Percentiles rank a stretch among this genome's conserved stretches.
These are phyloP conservation scores for Pythium dissimile DNA, from an alignment of 352 stramenopile species.

Conservation along the genomic window DNA sequence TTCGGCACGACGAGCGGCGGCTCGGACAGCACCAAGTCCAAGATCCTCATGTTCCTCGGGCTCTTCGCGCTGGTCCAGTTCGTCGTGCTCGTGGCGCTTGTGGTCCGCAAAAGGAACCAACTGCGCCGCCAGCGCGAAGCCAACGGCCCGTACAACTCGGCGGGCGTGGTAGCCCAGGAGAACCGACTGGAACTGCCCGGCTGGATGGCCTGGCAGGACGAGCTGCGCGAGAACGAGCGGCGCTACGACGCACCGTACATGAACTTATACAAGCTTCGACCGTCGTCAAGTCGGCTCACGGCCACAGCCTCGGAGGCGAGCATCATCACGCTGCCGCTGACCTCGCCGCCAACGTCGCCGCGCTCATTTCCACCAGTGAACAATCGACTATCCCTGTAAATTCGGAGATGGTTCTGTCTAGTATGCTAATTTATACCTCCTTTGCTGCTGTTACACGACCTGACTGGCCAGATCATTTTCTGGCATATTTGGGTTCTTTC, in stretches of 20 bases:
- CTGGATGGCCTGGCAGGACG: conserved; percentile 24
- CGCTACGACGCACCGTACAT: conserved; percentile 2
- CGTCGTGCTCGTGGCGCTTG: background rate
- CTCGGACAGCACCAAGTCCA: conserved; percentile 16
- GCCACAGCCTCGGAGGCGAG: conserved; percentile 10
- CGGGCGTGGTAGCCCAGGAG: background rate
- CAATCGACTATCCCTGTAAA: conserved; percentile 10
- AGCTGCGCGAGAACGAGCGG: conserved; percentile 14
- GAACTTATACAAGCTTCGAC: conserved; percentile 15
- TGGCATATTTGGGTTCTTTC: too few species aligned
- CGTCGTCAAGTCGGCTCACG: background rate
- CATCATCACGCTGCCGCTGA: conserved; percentile 8
- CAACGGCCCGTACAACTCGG: conserved; percentile 25
- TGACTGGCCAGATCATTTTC: too few species aligned
- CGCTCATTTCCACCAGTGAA: too few species aligned
- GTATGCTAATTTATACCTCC: conserved; percentile 9
- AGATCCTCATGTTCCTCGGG: conserved; percentile 15
- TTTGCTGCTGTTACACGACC: too few species aligned
- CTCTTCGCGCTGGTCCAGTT: conserved; percentile 3
- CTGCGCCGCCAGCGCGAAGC: conserved; percentile 2
- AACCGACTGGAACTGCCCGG: conserved; percentile 21
- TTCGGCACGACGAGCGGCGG: conserved; percentile 13
- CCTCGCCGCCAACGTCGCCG: conserved; percentile 1
- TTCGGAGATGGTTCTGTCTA: background rate
- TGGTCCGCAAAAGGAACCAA: conserved; percentile 6